Evolutionary conservation across 1,284 basidiomycete genomes (phyloP), one percentile per base, ranked within the genome.

Genomic region (Fomitopsis betulina): DNA sequence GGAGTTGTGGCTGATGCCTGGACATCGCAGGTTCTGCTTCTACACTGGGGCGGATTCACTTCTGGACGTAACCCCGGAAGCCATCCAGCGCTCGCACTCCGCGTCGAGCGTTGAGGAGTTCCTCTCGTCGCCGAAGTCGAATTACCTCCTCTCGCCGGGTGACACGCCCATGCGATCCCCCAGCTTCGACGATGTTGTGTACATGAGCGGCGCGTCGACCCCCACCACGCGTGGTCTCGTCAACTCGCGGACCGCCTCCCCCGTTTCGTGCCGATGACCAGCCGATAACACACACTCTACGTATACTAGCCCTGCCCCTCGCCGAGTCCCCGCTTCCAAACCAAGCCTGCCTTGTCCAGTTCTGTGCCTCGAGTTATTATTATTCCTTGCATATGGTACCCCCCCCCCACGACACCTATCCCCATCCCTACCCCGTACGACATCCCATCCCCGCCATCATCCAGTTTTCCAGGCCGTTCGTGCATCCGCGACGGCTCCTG

Each of bases 11-110:
- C 53, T 52, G 58, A 43, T 35, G 4, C 3, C 15, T 12, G 25
- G 59, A 30, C 59, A 43, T 37, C 50, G 27, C 19, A 91, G 89
- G 63, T 90, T 87, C 69, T 91, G 89, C 75, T 91, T 90, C 72
- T 91, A 82, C 71, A 90, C 89, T 0, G 88, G 88, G 9, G 58
- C 70, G 17, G 74, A 74, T 19, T 62, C 73, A 2, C 50, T 69
- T 54, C 61, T 70, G 32, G 70, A 70, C 40, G 67, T 68, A n/a
- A 61, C 69, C 3, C 59, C 71, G 9, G 73, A 74, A 39, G 55
- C 52, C 5, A 65, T 82, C 13, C 75, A 80, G 27, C 80, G 83
- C 42, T 80, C 84, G 40, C 80, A 81, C 19, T 84, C 83, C 6
- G 76, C 75, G 5, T 83, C 82, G 32, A 83, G 78, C 63, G 73